Conservation (phyloP, 306 rosid species). For the Pyrus bretschneideri region DNA sequence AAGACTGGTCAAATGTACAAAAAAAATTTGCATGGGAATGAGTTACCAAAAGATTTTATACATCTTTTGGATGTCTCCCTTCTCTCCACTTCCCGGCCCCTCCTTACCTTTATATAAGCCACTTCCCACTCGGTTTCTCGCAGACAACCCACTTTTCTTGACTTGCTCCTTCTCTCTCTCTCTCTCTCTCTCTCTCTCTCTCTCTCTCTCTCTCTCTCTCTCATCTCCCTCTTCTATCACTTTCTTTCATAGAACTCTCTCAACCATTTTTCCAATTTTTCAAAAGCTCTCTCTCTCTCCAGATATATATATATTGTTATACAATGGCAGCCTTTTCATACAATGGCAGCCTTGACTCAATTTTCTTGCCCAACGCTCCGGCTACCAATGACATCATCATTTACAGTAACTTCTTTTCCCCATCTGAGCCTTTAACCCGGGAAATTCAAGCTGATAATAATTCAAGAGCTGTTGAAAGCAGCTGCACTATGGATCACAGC, state of each 20-base stretch:
- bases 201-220: too few species aligned
- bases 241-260: conserved; percentile 18
- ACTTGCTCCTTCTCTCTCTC: conserved; percentile 17
- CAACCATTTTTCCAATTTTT: background rate
- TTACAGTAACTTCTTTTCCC: conserved; percentile 6
- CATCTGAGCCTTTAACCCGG: conserved; percentile 9
- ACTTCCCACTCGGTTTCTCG: conserved; percentile 27
- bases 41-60: conserved; percentile 3
- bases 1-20: conserved; percentile 29
- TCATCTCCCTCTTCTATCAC: conserved; percentile 24
- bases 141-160: conserved; percentile 29
- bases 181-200: background rate
- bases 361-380: conserved; percentile 17
- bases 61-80: background rate
- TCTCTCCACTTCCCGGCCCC: background rate
- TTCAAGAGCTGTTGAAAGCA: conserved; percentile 26
- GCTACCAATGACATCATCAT: background rate
- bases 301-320: background rate
- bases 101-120: conserved; percentile 38
- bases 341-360: conserved; percentile 29
- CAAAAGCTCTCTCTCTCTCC: background rate
- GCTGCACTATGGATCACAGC: conserved; percentile 33
- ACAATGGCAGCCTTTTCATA: conserved; percentile 74
- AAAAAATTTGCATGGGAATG: conserved; percentile 16
- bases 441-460: conserved; percentile 10